Conservation (phyloP, 2,329 filamentous ascomycete genomes). For the Neofusicoccum parvum region DNA sequence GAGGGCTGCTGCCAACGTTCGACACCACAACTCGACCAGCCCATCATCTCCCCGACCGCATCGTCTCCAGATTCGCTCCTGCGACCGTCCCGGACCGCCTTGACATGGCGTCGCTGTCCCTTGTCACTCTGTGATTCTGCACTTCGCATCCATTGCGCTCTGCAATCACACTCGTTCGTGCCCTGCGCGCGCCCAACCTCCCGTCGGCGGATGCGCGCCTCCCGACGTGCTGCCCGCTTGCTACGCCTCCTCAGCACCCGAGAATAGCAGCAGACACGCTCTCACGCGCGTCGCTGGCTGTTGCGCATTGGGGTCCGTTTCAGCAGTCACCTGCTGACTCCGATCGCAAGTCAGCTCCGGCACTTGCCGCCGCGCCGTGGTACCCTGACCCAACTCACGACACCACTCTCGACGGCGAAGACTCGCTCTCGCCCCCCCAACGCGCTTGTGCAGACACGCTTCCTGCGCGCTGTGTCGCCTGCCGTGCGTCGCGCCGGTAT, state of each 20-base stretch:
- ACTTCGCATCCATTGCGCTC: slow-evolving; percentile 17
- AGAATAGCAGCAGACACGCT: slow-evolving; percentile 7
- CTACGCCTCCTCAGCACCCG: neutral
- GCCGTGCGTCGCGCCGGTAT: slow-evolving; percentile 15
- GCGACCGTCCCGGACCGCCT: slow-evolving; percentile 10
- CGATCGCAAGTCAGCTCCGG: slow-evolving; percentile 31
- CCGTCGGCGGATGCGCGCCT: slow-evolving; percentile 20
- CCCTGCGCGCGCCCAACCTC: slow-evolving; percentile 21
- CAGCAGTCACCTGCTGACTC: slow-evolving; percentile 22
- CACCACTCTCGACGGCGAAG: slow-evolving; percentile 1
- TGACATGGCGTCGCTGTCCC: slow-evolving; percentile 18
- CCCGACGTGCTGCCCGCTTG: neutral
- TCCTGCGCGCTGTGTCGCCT: neutral
- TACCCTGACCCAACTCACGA: slow-evolving; percentile 20
- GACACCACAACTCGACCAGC: slow-evolving; percentile 21
- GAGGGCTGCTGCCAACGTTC: slow-evolving; percentile 9
- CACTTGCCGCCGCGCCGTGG: slow-evolving; percentile 29
- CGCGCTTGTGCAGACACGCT: neutral
- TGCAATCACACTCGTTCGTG: slow-evolving; percentile 20
- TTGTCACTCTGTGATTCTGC: slow-evolving; percentile 14
- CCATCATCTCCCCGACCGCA: slow-evolving; percentile 19
- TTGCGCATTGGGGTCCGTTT: slow-evolving; percentile 19
- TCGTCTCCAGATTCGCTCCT: slow-evolving; percentile 19
- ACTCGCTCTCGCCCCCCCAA: neutral
- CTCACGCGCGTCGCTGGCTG: slow-evolving; percentile 7